Evolutionary conservation across 768 basidiomycete genomes (phyloP).

Genomic region (Russula lepida): DNA sequence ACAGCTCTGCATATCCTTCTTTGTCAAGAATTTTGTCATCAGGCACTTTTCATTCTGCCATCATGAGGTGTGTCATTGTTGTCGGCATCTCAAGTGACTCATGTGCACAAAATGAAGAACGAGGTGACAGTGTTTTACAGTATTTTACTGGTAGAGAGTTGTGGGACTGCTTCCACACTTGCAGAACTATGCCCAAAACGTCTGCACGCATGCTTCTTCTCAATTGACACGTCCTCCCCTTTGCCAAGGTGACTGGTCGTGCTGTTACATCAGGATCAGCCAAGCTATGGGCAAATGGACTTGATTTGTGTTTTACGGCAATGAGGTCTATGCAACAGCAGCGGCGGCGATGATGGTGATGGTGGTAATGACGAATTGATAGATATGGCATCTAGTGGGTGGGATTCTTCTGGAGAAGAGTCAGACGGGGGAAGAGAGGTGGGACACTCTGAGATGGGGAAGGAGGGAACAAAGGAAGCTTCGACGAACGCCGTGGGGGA

Average conservation of each 20-base stretch:
- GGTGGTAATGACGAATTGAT: neutral
- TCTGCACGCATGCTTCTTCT: neutral
- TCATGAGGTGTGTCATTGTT: neutral
- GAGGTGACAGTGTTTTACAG: too few relatives aligned
- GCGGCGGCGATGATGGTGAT: neutral
- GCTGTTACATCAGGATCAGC: neutral
- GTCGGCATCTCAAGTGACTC: neutral
- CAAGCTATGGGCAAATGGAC: conserved; percentile 1
- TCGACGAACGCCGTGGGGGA: neutral
- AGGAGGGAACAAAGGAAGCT: conserved; percentile 8
- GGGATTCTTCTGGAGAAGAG: neutral
- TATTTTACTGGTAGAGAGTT: neutral
- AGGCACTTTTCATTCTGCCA: neutral
- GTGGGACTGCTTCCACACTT: neutral
- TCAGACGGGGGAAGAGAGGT: neutral
- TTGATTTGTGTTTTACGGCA: neutral
- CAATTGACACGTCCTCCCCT: neutral
- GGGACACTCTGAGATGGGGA: neutral
- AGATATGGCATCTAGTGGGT: conserved; percentile 1
- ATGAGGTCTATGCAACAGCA: neutral
- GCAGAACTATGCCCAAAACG: neutral
- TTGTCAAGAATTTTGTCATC: too few relatives aligned
- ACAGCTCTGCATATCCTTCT: too few relatives aligned
- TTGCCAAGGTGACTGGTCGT: neutral
- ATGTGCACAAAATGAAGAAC: neutral